Percentiles rank a stretch among this genome's conserved stretches.
These are phyloP conservation scores for Psilocybe azurescens DNA, from an alignment of 768 basidiomycete species.

Conservation along the genomic window DNA sequence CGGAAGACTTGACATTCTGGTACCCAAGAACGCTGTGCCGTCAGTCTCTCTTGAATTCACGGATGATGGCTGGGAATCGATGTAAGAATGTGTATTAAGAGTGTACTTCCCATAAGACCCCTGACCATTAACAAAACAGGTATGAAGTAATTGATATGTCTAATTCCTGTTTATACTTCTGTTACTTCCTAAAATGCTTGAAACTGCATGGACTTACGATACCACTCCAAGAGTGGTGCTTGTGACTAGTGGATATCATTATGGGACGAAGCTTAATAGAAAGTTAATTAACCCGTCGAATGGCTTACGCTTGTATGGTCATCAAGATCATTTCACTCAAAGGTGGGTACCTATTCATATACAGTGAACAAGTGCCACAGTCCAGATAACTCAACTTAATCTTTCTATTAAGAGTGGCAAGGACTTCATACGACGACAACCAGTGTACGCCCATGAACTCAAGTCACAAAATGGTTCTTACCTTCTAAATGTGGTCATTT, in stretches of 20 bases:
- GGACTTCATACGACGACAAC: neutral
- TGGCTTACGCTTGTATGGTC: constrained; percentile 35
- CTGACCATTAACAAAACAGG: too few relatives aligned
- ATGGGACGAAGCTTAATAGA: constrained; percentile 29
- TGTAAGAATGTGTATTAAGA: constrained; percentile 26
- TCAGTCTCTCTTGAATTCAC: constrained; percentile 24
- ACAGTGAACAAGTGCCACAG: too few relatives aligned
- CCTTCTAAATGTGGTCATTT: neutral
- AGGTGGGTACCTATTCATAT: constrained; percentile 18
- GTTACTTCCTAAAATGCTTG: constrained; percentile 46
- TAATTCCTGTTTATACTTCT: constrained; percentile 43
- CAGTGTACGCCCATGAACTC: neutral
- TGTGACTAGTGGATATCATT: constrained; percentile 50
- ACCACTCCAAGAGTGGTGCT: constrained; percentile 44
- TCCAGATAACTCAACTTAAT: neutral
- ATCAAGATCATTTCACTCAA: constrained; percentile 33
- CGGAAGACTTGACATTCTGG: constrained; percentile 41
- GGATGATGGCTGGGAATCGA: constrained; percentile 43
- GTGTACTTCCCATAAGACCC: too few relatives aligned
- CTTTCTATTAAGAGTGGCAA: neutral
- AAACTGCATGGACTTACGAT: constrained; percentile 36
- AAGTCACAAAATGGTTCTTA: neutral
- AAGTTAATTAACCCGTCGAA: constrained; percentile 28
- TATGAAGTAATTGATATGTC: constrained; percentile 50
- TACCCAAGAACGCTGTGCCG: constrained; percentile 20